These are phyloP conservation scores for Polyporus arcularius DNA, from an alignment of 768 basidiomycete genomes.

Conservation along the genomic window DNA sequence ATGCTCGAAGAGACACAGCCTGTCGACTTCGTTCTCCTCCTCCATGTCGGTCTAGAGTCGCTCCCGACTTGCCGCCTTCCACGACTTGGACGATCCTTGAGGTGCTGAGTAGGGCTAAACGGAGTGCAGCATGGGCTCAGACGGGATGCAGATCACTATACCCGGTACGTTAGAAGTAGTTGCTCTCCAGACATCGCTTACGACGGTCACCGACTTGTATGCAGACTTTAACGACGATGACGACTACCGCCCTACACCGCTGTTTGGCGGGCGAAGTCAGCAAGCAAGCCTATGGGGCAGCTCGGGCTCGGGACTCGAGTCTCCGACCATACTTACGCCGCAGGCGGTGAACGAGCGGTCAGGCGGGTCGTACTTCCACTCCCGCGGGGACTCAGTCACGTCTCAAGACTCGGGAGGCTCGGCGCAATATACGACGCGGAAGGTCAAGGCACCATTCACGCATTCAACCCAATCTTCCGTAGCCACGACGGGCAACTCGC, in stretches of 20 bases:
- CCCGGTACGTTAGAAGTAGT: conserved; percentile 36
- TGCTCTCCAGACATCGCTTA: not conserved
- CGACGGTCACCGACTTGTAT: not conserved
- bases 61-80: not conserved
- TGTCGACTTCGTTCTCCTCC: too few relatives aligned
- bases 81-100: not conserved
- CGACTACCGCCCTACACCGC: conserved; percentile 56
- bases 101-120: not conserved
- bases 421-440: conserved; percentile 36
- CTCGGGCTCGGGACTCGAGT: conserved; percentile 55
- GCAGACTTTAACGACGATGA: conserved; percentile 83
- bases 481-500: conserved; percentile 44
- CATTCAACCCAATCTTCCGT: conserved; percentile 77
- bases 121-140: conserved; percentile 30
- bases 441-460: conserved; percentile 57
- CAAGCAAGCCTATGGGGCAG: conserved; percentile 35
- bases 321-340: conserved; percentile 62
- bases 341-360: conserved; percentile 43
- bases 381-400: conserved; percentile 74
- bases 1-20: too few relatives aligned
- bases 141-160: conserved; percentile 48
- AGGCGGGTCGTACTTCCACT: conserved; percentile 71
- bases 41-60: too few relatives aligned
- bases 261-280: conserved; percentile 69
- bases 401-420: conserved; percentile 78